Evolutionary conservation across 345 rosid genomes (phyloP), one percentile per base, ranked within the genome.

Genomic region (Erucastrum elatum): DNA sequence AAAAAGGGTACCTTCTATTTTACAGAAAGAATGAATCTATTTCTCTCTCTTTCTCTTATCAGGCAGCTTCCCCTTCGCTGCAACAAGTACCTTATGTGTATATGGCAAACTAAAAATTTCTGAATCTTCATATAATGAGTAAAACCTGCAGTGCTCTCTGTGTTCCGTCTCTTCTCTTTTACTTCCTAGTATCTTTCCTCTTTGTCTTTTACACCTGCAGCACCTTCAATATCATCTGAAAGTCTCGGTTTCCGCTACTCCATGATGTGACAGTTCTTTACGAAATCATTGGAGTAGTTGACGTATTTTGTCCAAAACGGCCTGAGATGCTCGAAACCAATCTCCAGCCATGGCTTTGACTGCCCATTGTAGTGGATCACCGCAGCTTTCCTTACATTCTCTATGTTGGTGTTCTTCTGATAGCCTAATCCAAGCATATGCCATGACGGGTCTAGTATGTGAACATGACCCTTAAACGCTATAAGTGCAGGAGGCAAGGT

Each of bases 391-490:
- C 84, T 87, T 33, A 88, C 91, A 66, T 76, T 85, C 71, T 90
- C 94, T 34, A 85, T 71, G 55, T 82, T 80, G 79, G 96, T 94
- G 70, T 88, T 88, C 64, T 79, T 88, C 87, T 94, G 98, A 78
- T 94, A 94, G 5, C 98, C 98, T 87, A 94, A 83, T 58, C 98
- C 98, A 44, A 94, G 98, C 98, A 92, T 87, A 82, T 94, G 98
- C 98, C 98, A 94, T n/a, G 87, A 84, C 34, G 94, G 90, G 62
- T 94, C 91, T 33, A 94, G 88, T 33, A 93, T 88, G 66, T 86
- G 97, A 70, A 94, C 84, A 41, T 91, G 94, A 59, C 94, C 97
- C 83, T 85, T 90, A 80, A 94, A 94, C 75, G 98, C 98, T 58
- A 94, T 91, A 82, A 94, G 82, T 73, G 98, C 97, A n/a, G 98